Conservation (phyloP, 2,329 filamentous ascomycete genomes). For the Pseudogymnoascus sp. region DNA sequence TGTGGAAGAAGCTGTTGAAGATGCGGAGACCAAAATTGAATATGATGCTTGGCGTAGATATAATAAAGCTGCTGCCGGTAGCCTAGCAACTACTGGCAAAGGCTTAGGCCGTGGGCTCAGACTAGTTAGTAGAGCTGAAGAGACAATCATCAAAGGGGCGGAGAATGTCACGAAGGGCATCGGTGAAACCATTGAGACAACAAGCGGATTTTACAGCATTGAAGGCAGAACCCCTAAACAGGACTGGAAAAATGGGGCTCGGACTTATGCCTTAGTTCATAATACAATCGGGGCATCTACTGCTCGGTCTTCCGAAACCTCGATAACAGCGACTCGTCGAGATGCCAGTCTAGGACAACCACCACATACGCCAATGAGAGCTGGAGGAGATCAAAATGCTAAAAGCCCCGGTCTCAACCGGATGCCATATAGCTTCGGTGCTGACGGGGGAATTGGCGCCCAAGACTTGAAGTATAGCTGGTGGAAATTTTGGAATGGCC, state of each 20-base stretch:
- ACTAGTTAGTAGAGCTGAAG: slow-evolving; percentile 33
- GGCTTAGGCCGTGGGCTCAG: slow-evolving; percentile 28
- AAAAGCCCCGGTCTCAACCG: not conserved
- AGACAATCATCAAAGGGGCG: slow-evolving; percentile 38
- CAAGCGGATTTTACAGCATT: slow-evolving; percentile 34
- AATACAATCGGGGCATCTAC: not conserved
- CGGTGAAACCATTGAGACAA: slow-evolving; percentile 46
- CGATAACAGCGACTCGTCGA: too few species aligned
- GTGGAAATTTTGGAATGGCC: slow-evolving; percentile 9
- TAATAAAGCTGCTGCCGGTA: slow-evolving; percentile 19
- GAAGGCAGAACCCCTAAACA: slow-evolving; percentile 12
- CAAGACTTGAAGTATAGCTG: not conserved
- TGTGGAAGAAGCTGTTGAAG: slow-evolving; percentile 39
- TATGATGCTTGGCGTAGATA: slow-evolving; percentile 12
- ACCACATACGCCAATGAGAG: too few species aligned
- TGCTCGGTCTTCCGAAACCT: too few species aligned
- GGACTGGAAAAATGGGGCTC: not conserved
- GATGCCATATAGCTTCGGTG: not conserved
- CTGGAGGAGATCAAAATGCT: not conserved
- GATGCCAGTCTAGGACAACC: too few species aligned
- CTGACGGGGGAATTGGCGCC: not conserved
- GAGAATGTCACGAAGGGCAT: slow-evolving; percentile 45
- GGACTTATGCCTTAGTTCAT: not conserved
- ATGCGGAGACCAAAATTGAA: slow-evolving; percentile 26
- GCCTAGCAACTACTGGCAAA: slow-evolving; percentile 22